Evolutionary conservation across 2,329 filamentous ascomycete genomes (phyloP).

Genomic region (Phyllosticta paracitricarpa): DNA sequence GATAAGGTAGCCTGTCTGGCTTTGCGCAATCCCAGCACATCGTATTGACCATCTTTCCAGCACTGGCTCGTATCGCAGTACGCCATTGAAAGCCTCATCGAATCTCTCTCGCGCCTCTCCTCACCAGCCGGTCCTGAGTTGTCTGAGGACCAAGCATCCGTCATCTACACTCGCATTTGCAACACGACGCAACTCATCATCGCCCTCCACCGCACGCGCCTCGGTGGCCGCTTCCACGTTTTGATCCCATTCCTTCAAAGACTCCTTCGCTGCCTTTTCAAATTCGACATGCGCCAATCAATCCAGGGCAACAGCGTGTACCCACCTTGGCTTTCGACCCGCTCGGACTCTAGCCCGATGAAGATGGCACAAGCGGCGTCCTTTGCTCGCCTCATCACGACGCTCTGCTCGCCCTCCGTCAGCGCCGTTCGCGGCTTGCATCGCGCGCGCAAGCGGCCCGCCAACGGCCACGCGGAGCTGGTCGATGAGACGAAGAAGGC

Average conservation of each 20-base stretch:
- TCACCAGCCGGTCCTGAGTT: conserved; percentile 23
- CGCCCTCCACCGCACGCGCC: conserved; percentile 46
- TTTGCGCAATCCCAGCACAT: background rate
- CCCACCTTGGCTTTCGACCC: conserved; percentile 27
- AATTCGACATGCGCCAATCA: conserved; percentile 27
- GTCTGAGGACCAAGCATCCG: conserved; percentile 19
- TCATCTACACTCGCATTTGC: conserved; percentile 46
- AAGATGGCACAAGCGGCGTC: conserved; percentile 45
- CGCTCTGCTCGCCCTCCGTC: conserved; percentile 51
- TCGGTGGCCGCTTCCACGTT: conserved; percentile 52
- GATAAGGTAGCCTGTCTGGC: conserved; percentile 2
- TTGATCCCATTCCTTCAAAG: conserved; percentile 45
- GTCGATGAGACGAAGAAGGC: conserved; percentile 51
- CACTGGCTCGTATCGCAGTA: conserved; percentile 34
- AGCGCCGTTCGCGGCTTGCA: conserved; percentile 42
- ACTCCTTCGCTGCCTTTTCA: conserved; percentile 47
- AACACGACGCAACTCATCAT: conserved; percentile 43
- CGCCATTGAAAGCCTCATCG: conserved; percentile 32
- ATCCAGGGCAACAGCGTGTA: conserved; percentile 2
- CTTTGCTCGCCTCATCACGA: conserved; percentile 45
- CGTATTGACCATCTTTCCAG: conserved; percentile 12
- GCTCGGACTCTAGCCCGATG: conserved; percentile 48
- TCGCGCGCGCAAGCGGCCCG: conserved; percentile 12
- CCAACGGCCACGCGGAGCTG: conserved; percentile 28
- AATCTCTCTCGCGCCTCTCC: conserved; percentile 24